These are phyloP conservation scores for Cordyceps fumosorosea DNA, from an alignment of 2,329 filamentous ascomycete species.

Conservation along the genomic window DNA sequence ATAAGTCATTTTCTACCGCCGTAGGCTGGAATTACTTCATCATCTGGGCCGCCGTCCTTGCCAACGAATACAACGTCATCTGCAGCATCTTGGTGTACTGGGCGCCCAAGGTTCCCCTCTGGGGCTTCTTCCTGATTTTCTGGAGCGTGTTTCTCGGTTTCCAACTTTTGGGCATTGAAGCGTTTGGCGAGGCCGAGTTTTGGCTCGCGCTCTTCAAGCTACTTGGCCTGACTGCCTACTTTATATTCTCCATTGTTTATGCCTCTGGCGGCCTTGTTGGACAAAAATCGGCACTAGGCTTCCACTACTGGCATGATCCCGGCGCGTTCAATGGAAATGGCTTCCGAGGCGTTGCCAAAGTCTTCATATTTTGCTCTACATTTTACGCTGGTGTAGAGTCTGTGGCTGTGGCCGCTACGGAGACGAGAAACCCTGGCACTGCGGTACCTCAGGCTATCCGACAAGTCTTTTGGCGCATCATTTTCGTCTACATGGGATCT, in stretches of 20 bases:
- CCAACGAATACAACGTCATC: conserved; percentile 66
- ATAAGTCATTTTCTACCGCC: conserved; percentile 61
- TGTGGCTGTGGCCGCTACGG: conserved; percentile 56
- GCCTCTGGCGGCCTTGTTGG: conserved; percentile 60
- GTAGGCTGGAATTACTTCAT: conserved; percentile 69
- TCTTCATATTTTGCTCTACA: conserved; percentile 63
- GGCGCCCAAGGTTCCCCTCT: conserved; percentile 54
- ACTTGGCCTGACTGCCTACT: conserved; percentile 61
- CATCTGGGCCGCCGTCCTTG: conserved; percentile 58
- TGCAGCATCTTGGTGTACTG: conserved; percentile 61
- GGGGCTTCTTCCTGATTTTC: conserved; percentile 66
- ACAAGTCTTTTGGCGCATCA: conserved; percentile 55
- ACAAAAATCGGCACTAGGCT: conserved; percentile 52
- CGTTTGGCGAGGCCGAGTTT: conserved; percentile 74
- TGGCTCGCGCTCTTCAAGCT: conserved; percentile 72
- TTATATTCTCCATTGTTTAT: conserved; percentile 68
- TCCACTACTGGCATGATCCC: conserved; percentile 64
- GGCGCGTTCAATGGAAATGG: conserved; percentile 63
- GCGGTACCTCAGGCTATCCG: conserved; percentile 53
- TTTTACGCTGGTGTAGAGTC: conserved; percentile 63
- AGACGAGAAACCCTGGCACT: conserved; percentile 50
- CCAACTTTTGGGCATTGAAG: conserved; percentile 64
- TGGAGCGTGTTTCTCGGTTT: conserved; percentile 64
- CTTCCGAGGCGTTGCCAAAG: conserved; percentile 57
- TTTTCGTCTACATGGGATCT: conserved; percentile 60